These are phyloP conservation scores for Brettanomyces anomalus DNA, from an alignment of 805 yeast genomes.

Conservation along the genomic window DNA sequence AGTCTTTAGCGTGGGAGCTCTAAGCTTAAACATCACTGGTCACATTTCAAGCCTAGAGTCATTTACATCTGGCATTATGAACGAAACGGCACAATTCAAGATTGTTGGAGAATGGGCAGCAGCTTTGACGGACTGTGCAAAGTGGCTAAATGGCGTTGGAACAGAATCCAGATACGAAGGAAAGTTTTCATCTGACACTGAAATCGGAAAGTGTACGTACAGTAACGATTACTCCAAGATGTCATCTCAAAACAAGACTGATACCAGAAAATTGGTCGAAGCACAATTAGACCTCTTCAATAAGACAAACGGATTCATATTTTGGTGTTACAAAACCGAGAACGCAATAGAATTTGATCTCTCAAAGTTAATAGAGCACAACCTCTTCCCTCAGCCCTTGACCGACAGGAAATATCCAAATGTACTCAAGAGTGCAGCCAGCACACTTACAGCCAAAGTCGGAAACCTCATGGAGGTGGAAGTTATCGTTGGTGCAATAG, in stretches of 20 bases:
- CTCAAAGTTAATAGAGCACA: constrained; percentile 36
- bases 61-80: constrained; percentile 34
- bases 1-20: constrained; percentile 63
- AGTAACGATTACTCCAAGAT: constrained; percentile 31
- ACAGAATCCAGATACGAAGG: constrained; percentile 75
- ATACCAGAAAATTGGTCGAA: constrained; percentile 49
- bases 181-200: constrained; percentile 30
- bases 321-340: constrained; percentile 69
- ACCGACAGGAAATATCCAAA: constrained; percentile 58
- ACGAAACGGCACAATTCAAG: constrained; percentile 35
- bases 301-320: constrained; percentile 48
- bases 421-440: constrained; percentile 37
- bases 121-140: constrained; percentile 86
- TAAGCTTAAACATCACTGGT: constrained; percentile 46
- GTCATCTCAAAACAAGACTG: constrained; percentile 30
- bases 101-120: constrained; percentile 81
- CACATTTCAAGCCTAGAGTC: constrained; percentile 49
- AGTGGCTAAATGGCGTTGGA: constrained; percentile 82
- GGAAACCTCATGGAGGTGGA: too few relatives aligned
- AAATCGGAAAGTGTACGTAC: constrained; percentile 37
- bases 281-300: constrained; percentile 49
- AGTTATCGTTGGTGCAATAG: not conserved
- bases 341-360: constrained; percentile 62
- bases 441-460: not conserved
- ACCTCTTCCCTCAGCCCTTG: constrained; percentile 57